Percentiles rank a stretch among this genome's conserved stretches.
phyloP scores from a whole-genome alignment of 108 stramenopile genomes.

The Nannochloropsis granulata region DNA sequence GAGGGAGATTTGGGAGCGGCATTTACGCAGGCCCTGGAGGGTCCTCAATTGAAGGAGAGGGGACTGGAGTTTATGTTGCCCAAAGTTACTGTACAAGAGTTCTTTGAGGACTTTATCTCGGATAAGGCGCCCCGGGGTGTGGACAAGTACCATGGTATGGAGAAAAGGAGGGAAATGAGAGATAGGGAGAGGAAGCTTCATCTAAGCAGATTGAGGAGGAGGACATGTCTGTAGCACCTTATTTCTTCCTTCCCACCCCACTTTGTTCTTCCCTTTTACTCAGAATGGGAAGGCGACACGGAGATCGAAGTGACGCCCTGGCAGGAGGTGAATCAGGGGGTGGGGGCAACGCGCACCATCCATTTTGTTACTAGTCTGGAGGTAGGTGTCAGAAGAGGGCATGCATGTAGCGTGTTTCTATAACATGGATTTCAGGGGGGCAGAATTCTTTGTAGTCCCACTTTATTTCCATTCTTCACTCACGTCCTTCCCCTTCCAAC shows the following conservation, averaged over 20 bases:
- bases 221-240: too few relatives aligned
- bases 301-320: constrained; percentile 12
- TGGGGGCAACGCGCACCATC: constrained; percentile 15
- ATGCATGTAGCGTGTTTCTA: background rate
- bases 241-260: background rate
- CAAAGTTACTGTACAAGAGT: background rate
- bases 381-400: background rate
- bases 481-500: too few relatives aligned
- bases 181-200: too few relatives aligned
- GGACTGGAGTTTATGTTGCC: background rate
- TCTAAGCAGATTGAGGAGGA: too few relatives aligned
- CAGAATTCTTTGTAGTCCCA: too few relatives aligned
- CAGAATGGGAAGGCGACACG: constrained; percentile 4
- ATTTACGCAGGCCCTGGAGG: background rate
- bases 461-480: too few relatives aligned
- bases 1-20: background rate
- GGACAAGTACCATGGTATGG: constrained; percentile 7
- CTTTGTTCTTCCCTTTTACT: background rate
- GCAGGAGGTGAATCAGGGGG: constrained; percentile 3
- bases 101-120: constrained; percentile 9
- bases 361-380: background rate
- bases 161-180: background rate
- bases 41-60: background rate
- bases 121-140: constrained; percentile 9
- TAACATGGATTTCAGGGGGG: too few relatives aligned